A percentile compares a stretch with the other conserved stretches of the same genome.
Conservation (phyloP, 306 rosid genomes). For the Cucumis hystrix region DNA sequence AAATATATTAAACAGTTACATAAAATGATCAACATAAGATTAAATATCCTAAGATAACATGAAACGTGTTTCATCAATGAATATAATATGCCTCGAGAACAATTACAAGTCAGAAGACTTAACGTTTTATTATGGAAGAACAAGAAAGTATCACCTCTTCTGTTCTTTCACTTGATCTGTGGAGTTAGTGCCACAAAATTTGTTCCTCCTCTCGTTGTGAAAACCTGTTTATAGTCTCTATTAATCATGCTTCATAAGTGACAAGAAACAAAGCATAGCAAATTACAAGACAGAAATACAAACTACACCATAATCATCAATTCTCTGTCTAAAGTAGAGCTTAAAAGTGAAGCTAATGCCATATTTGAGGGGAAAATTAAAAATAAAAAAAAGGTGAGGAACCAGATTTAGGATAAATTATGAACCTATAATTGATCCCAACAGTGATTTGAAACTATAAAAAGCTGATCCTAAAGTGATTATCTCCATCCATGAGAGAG, state of each 20-base stretch:
- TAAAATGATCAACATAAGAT: not conserved
- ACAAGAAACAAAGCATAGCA: not conserved
- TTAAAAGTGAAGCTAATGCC: not conserved
- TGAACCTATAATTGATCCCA: not conserved
- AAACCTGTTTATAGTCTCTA: conserved; percentile 31
- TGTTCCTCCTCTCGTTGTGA: conserved; percentile 26
- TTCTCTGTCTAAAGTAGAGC: not conserved
- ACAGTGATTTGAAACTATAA: not conserved
- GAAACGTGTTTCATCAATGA: not conserved
- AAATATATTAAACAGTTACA: not conserved
- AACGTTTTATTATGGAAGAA: conserved; percentile 1
- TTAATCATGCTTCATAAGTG: not conserved
- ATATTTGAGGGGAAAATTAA: not conserved
- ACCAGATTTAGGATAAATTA: not conserved
- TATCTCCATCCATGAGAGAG: not conserved
- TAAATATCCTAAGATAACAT: not conserved
- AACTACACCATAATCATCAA: not conserved
- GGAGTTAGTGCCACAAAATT: conserved; percentile 16
- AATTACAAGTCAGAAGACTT: not conserved
- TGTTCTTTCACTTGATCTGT: conserved; percentile 28
- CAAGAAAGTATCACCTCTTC: conserved; percentile 40
- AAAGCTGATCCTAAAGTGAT: not conserved
- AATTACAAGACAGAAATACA: not conserved
- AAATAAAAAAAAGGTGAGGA: not conserved
- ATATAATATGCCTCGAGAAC: not conserved